Base-by-base conservation (phyloP, 306 rosid genomes). In the Castanospermum australe region DNA sequence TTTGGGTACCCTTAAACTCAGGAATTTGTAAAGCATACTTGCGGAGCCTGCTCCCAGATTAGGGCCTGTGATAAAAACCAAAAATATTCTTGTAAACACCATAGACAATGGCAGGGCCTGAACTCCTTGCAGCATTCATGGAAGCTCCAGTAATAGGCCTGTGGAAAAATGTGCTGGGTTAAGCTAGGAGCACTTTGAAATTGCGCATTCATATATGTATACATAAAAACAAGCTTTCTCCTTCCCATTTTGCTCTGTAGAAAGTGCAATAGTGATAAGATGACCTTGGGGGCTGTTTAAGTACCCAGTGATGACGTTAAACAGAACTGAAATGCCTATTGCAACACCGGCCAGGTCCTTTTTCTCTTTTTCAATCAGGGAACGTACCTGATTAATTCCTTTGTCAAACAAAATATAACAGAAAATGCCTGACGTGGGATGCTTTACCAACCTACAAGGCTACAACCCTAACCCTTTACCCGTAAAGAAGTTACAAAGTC, bases 101-200 rank as follows among this genome's bases (percentile, higher is more conserved):
- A 18, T 78, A 62, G 55, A 60, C 84, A 2, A 83, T 39, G 10
- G 88, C 90, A 24, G 86, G 90, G 56, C 87, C 92, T 5, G 82
- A 65, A 85, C 90, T 91, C 89, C 92, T 85, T 14, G 87, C 91
- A 24, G 90, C 89, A 60, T 87, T 89, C 96, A 85, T 79, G 7
- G 87, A 85, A 51, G 89, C 93, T 73, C 86, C 86, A 18, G 81
- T 87, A 57, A 84, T 81, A 8, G 88, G 87, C 82, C 88, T 85
- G 86, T 77, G 65, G 5, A 72, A 28, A 52, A 45, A 6, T 54
- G 32, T 69, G 17, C 42, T 15, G 18, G 20, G 59, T 50, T 67
- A 5, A 24, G 42, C 28, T 18, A 41, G 22, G 11, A 18, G 30
- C 22, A 30, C 60, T 38, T 30, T 12, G 15, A 50, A 32, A 74